These are phyloP conservation scores for Onygena corvina DNA, from an alignment of 2,329 filamentous ascomycete genomes.

Conservation along the genomic window DNA sequence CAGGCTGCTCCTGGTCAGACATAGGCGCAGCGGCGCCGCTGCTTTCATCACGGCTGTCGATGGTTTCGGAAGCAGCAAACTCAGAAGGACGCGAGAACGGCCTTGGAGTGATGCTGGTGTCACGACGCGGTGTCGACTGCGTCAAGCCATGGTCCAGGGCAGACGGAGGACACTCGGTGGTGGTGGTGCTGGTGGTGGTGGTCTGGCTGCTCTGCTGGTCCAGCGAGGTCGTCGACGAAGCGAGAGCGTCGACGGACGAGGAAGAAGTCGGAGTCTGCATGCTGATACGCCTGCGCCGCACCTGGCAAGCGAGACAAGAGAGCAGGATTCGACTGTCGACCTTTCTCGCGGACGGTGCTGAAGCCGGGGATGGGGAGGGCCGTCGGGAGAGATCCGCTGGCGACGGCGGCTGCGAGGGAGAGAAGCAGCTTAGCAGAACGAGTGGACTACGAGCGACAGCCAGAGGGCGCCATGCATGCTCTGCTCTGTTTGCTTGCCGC, in stretches of 20 bases:
- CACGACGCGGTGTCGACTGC: conserved; percentile 1
- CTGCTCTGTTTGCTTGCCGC: no score
- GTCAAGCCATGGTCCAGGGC: conserved; percentile 16
- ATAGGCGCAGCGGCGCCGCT: background rate
- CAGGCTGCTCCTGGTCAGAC: background rate
- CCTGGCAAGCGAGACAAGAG: conserved; percentile 14
- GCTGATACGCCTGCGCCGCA: conserved; percentile 27
- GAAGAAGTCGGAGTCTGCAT: conserved; percentile 32
- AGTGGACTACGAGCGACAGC: background rate
- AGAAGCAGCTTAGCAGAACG: conserved; percentile 3
- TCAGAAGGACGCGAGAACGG: background rate
- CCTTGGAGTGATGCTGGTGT: conserved; percentile 2
- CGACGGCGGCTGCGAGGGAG: background rate
- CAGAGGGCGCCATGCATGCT: background rate
- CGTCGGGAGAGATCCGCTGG: background rate
- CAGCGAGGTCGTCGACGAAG: conserved; percentile 17
- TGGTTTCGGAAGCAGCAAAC: background rate
- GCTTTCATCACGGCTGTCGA: no score
- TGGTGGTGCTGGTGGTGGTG: background rate
- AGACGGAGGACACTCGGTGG: background rate
- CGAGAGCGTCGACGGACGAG: conserved; percentile 29
- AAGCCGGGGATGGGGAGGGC: background rate
- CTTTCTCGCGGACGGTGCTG: background rate
- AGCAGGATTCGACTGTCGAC: background rate
- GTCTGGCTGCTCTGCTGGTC: background rate